A percentile compares a stretch with the other conserved stretches of the same genome.
These are phyloP conservation scores for Geotrichum candidum DNA, from an alignment of 1,139 yeast species.

Conservation along the genomic window DNA sequence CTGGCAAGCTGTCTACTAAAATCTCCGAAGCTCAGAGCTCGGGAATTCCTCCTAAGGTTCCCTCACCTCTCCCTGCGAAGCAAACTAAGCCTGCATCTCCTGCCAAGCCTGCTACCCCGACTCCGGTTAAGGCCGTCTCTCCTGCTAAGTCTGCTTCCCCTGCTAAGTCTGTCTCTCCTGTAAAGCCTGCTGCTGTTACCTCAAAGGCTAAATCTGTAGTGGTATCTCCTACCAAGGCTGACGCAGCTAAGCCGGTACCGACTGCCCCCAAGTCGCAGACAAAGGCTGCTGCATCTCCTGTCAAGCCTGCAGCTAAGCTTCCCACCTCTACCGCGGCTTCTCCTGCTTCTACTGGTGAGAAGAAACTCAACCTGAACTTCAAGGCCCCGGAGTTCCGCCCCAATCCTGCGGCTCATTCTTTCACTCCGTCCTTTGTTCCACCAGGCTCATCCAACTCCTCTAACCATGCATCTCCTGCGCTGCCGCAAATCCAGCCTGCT, in stretches of 20 bases:
- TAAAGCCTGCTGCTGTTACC: conserved; percentile 4
- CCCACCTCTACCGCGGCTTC: conserved; percentile 13
- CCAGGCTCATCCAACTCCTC: conserved; percentile 20
- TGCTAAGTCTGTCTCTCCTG: conserved; percentile 6
- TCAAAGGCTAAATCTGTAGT: conserved; percentile 9
- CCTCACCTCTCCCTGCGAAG: conserved; percentile 17
- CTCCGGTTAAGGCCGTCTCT: background rate
- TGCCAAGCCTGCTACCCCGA: conserved; percentile 7
- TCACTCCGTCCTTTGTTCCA: conserved; percentile 49
- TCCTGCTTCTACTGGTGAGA: conserved; percentile 12
- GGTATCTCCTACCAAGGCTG: background rate
- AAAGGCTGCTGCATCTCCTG: conserved; percentile 11
- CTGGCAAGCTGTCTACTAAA: conserved; percentile 13
- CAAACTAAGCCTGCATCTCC: conserved; percentile 3
- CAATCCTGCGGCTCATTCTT: conserved; percentile 65
- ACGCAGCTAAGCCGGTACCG: background rate
- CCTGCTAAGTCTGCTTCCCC: conserved; percentile 11
- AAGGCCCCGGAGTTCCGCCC: conserved; percentile 58
- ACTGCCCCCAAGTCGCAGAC: background rate
- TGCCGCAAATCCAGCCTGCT: conserved; percentile 13
- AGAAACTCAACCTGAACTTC: conserved; percentile 45
- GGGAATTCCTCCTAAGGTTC: conserved; percentile 10
- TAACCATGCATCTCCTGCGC: conserved; percentile 18
- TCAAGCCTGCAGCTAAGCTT: conserved; percentile 9
- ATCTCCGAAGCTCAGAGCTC: conserved; percentile 16